These are phyloP conservation scores for Tylopilus subfusipes DNA, from an alignment of 768 basidiomycete genomes.

Conservation along the genomic window DNA sequence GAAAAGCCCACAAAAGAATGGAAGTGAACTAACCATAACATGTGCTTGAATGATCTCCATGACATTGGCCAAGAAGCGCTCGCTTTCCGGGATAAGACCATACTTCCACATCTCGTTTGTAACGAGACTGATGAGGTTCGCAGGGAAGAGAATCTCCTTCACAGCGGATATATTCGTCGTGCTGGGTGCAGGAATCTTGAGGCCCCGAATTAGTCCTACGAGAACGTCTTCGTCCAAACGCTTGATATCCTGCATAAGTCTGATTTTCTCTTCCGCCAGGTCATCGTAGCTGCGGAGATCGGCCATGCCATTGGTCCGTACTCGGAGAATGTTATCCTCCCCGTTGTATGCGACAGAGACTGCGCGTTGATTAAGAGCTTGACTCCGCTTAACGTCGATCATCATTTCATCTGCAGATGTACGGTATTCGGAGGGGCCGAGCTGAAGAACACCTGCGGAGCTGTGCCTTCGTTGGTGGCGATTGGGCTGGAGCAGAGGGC, in stretches of 20 bases:
- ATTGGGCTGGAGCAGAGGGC: conserved; percentile 35
- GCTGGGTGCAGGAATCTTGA: conserved; percentile 92
- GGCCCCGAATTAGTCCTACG: conserved; percentile 80
- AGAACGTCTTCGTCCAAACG: conserved; percentile 92
- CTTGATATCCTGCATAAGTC: conserved; percentile 86
- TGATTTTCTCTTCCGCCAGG: conserved; percentile 92
- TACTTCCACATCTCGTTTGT: conserved; percentile 99
- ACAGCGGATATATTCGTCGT: conserved; percentile 87
- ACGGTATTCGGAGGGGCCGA: conserved; percentile 58
- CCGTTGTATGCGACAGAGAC: conserved; percentile 88
- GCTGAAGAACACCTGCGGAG: conserved; percentile 73
- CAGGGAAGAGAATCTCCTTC: conserved; percentile 98
- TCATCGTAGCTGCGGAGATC: conserved; percentile 80
- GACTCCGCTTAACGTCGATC: conserved; percentile 66
- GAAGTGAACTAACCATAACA: conserved; percentile 79
- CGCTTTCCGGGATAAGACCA: conserved; percentile 93
- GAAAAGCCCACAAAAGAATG: not conserved
- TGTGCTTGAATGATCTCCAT: conserved; percentile 98
- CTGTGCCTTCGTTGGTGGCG: conserved; percentile 83
- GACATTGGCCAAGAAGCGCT: conserved; percentile 95
- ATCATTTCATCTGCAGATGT: conserved; percentile 77
- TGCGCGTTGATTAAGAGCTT: conserved; percentile 72
- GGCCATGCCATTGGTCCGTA: conserved; percentile 61
- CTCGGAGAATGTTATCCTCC: conserved; percentile 67
- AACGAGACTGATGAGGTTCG: conserved; percentile 93